Percentiles rank a stretch among this genome's conserved stretches.
phyloP scores from a whole-genome alignment of 805 yeast species.

The Metschnikowia hibisci region DNA sequence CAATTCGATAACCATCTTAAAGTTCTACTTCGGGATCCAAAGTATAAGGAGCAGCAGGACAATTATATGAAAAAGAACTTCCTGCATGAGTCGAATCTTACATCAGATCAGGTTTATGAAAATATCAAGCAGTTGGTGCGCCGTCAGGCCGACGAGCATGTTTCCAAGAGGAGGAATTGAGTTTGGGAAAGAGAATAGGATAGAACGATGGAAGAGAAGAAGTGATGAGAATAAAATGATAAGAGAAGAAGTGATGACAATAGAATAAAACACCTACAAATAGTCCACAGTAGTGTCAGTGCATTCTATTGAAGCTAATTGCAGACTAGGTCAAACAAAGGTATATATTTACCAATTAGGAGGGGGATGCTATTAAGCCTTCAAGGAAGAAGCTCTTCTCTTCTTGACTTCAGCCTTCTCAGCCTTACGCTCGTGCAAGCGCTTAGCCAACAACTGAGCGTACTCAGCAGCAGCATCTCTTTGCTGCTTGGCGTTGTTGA shows the following conservation, averaged over 20 bases:
- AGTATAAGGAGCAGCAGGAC: conserved; percentile 64
- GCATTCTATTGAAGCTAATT: not conserved
- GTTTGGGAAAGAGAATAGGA: too few species aligned
- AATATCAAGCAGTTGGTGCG: conserved; percentile 51
- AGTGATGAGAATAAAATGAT: conserved; percentile 3
- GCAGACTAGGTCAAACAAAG: conserved; percentile 13
- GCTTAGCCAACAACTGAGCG: conserved; percentile 97
- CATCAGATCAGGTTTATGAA: conserved; percentile 56
- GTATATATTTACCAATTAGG: conserved; percentile 20
- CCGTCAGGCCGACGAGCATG: conserved; percentile 1
- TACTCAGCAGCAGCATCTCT: conserved; percentile 99
- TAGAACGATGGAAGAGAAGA: conserved; percentile 13
- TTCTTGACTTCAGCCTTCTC: conserved; percentile 97
- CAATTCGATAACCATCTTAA: conserved; percentile 70
- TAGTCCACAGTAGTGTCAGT: not conserved
- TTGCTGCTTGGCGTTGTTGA: conserved; percentile 96
- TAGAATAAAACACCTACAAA: too few species aligned
- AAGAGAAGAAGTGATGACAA: not conserved
- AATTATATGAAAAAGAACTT: conserved; percentile 57
- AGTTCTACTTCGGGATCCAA: conserved; percentile 70
- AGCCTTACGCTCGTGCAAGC: conserved; percentile 97
- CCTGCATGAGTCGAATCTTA: conserved; percentile 43
- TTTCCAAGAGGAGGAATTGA: not conserved
- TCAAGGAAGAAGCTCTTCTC: conserved; percentile 99
- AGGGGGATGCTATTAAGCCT: conserved; percentile 53